Conservation (phyloP, 1,284 basidiomycete species). For the Puccinia novopanici region DNA sequence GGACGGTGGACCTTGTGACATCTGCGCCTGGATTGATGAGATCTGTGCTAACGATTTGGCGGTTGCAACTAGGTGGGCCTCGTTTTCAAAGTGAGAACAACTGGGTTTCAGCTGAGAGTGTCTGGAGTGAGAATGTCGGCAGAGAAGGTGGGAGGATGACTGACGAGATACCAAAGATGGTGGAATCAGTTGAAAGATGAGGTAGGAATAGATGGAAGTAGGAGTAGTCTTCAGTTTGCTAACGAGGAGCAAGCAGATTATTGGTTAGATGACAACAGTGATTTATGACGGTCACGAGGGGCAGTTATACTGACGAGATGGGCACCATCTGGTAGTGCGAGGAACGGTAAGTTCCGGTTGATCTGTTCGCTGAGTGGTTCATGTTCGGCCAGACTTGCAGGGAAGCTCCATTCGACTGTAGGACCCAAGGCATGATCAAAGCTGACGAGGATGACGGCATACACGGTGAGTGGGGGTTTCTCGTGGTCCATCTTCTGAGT, state of each 20-base stretch:
- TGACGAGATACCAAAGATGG: conserved; percentile 89
- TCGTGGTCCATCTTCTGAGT: not conserved
- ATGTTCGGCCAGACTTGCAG: conserved; percentile 71
- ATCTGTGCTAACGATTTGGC: conserved; percentile 81
- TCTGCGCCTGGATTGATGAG: conserved; percentile 80
- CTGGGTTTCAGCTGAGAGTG: conserved; percentile 52
- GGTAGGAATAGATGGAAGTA: conserved; percentile 77
- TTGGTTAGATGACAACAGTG: not conserved
- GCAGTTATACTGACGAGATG: conserved; percentile 70
- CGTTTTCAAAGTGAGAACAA: not conserved
- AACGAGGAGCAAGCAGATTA: not conserved
- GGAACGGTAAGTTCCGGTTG: conserved; percentile 81
- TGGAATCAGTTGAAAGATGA: conserved; percentile 61
- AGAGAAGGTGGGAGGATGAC: conserved; percentile 57
- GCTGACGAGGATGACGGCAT: conserved; percentile 54
- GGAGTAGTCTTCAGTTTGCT: conserved; percentile 89
- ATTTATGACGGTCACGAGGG: not conserved
- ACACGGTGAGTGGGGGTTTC: conserved; percentile 45
- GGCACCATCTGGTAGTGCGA: conserved; percentile 96
- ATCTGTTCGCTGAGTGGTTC: conserved; percentile 66
- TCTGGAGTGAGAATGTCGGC: conserved; percentile 9
- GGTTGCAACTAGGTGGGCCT: conserved; percentile 72
- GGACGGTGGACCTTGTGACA: conserved; percentile 91
- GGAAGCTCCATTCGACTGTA: conserved; percentile 74
- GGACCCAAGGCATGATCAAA: conserved; percentile 69